Conservation (phyloP, 1,284 basidiomycete genomes). For the Boletus mariae region DNA sequence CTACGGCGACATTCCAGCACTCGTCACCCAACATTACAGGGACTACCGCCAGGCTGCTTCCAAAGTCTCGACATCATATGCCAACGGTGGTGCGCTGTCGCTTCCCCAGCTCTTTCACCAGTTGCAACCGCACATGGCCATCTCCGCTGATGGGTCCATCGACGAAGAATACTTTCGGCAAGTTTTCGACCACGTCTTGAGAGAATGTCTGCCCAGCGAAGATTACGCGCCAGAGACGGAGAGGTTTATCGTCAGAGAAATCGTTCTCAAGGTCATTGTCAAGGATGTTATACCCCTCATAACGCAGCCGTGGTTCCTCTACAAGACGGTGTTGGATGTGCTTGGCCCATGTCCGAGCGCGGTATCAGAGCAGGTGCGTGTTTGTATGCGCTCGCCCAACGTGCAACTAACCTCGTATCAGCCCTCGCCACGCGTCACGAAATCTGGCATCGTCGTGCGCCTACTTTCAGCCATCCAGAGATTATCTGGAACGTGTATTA, state of each 20-base stretch:
- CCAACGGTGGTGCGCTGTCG: conserved; percentile 55
- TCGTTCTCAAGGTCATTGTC: conserved; percentile 69
- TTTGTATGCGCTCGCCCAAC: background rate
- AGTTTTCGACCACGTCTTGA: conserved; percentile 67
- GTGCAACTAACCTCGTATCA: conserved; percentile 14
- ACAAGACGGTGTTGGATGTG: conserved; percentile 59
- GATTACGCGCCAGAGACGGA: conserved; percentile 76
- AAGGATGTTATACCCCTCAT: conserved; percentile 63
- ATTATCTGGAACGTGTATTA: conserved; percentile 63
- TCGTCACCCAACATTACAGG: conserved; percentile 67
- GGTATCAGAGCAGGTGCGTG: conserved; percentile 35
- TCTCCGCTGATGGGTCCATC: conserved; percentile 57
- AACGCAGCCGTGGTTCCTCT: conserved; percentile 80
- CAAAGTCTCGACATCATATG: conserved; percentile 66
- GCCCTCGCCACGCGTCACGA: conserved; percentile 37
- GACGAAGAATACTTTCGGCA: conserved; percentile 78
- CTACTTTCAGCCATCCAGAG: conserved; percentile 70
- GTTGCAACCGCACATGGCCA: conserved; percentile 75
- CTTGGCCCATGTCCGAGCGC: conserved; percentile 43
- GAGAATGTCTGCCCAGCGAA: conserved; percentile 62
- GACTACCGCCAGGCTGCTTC: conserved; percentile 67
- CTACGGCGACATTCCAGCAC: conserved; percentile 54
- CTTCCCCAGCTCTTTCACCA: conserved; percentile 70
- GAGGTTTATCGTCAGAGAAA: conserved; percentile 71
- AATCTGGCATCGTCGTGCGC: conserved; percentile 60